phyloP scores from a whole-genome alignment of 1,139 yeast species.

The Meyerozyma sp. region DNA sequence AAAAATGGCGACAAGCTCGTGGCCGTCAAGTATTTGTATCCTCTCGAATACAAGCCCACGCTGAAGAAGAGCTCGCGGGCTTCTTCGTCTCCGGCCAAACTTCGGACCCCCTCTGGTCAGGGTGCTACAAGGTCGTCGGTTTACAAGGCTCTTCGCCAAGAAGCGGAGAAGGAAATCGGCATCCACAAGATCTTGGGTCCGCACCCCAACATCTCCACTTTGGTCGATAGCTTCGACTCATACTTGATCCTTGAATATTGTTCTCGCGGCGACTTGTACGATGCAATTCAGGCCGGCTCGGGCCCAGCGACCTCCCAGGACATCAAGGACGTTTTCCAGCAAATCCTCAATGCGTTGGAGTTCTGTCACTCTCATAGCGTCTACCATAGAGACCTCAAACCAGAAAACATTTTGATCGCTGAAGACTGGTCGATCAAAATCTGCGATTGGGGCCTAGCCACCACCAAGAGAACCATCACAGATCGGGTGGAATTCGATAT shows the following conservation, averaged over 20 bases:
- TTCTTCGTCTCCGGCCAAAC: conserved; percentile 35
- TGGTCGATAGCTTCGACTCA: conserved; percentile 75
- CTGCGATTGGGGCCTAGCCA: conserved; percentile 92
- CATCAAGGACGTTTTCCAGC: conserved; percentile 69
- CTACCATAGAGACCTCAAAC: conserved; percentile 85
- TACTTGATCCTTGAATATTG: conserved; percentile 85
- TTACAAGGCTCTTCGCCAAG: conserved; percentile 42
- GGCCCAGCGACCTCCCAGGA: conserved; percentile 78
- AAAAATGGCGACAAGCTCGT: conserved; percentile 48
- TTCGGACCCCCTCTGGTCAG: conserved; percentile 17
- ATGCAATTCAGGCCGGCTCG: conserved; percentile 76
- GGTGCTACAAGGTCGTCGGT: conserved; percentile 7
- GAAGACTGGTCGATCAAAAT: conserved; percentile 78
- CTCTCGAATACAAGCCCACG: conserved; percentile 32
- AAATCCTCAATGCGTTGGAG: conserved; percentile 72
- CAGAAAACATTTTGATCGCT: conserved; percentile 77
- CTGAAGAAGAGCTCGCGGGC: conserved; percentile 17
- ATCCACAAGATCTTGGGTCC: conserved; percentile 68
- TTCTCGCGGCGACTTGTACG: conserved; percentile 88
- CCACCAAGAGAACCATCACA: conserved; percentile 54
- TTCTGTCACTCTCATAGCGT: conserved; percentile 71
- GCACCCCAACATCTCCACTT: conserved; percentile 58
- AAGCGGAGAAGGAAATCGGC: conserved; percentile 74
- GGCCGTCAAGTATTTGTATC: conserved; percentile 78
- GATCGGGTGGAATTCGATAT: conserved; percentile 68